Evolutionary conservation across 176 grass and related monocot species (phyloP).

Genomic region (Alopecurus myosuroides): DNA sequence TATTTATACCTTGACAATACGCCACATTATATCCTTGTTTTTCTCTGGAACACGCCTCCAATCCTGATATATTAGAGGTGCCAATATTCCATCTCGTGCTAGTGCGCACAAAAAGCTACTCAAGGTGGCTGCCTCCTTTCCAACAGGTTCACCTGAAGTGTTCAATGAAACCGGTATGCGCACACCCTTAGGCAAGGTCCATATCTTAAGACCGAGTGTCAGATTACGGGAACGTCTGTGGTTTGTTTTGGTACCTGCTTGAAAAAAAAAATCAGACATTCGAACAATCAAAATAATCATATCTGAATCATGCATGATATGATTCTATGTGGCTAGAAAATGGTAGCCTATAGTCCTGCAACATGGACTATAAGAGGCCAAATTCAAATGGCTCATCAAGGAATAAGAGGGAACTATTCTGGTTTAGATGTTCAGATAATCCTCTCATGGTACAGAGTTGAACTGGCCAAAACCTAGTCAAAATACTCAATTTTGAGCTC

Average conservation of each 20-base stretch:
- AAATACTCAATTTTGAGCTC: not conserved
- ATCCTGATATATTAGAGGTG: conserved; percentile 26
- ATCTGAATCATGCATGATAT: conserved; percentile 11
- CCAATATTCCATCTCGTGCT: conserved; percentile 48
- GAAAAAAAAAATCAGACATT: conserved; percentile 2
- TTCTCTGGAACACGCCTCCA: conserved; percentile 40
- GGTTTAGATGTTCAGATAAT: not conserved
- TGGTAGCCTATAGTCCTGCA: not conserved
- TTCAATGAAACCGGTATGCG: conserved; percentile 37
- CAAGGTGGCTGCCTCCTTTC: conserved; percentile 31
- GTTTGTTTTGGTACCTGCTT: conserved; percentile 11
- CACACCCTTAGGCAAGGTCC: conserved; percentile 41
- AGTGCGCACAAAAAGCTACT: conserved; percentile 33
- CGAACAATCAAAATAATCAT: not conserved
- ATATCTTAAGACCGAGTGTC: conserved; percentile 34
- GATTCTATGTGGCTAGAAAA: not conserved
- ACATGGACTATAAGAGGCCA: not conserved
- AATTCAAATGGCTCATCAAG: conserved; percentile 2
- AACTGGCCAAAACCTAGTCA: not conserved
- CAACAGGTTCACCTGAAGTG: conserved; percentile 33
- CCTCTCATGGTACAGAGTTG: not conserved
- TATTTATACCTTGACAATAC: conserved; percentile 24
- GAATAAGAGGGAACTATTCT: not conserved
- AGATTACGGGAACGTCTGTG: conserved; percentile 12
- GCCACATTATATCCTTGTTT: conserved; percentile 45